phyloP scores from a whole-genome alignment of 2,329 filamentous ascomycete genomes.

The Claviceps purpurea region DNA sequence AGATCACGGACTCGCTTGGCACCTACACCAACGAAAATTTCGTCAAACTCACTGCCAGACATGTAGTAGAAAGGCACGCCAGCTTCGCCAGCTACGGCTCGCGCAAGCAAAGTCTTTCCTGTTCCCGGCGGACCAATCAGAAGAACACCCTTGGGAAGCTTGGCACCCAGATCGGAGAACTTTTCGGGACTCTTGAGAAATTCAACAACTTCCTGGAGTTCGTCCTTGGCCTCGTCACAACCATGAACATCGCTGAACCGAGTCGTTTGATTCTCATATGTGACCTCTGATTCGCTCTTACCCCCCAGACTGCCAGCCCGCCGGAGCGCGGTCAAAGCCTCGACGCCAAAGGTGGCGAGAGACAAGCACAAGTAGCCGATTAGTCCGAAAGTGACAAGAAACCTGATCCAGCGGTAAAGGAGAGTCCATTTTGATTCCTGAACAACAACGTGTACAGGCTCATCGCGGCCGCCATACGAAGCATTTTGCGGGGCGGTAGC shows the following conservation, averaged over 20 bases:
- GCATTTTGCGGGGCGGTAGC: conserved; percentile 12
- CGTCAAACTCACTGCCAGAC: conserved; percentile 97
- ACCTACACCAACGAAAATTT: conserved; percentile 94
- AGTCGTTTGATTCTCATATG: conserved; percentile 82
- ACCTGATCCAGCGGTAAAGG: conserved; percentile 87
- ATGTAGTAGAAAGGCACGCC: conserved; percentile 99
- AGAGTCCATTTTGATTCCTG: conserved; percentile 71
- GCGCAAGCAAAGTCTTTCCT: conserved; percentile 89
- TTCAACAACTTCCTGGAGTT: conserved; percentile 91
- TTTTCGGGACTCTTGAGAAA: conserved; percentile 88
- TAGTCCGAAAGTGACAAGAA: conserved; percentile 64
- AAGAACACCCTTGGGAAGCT: conserved; percentile 91
- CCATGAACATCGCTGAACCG: conserved; percentile 91
- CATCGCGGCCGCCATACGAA: conserved; percentile 48
- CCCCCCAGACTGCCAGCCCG: conserved; percentile 48
- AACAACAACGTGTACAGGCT: conserved; percentile 89
- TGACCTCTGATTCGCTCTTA: conserved; percentile 67
- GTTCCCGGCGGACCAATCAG: conserved; percentile 93
- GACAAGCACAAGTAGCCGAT: conserved; percentile 69
- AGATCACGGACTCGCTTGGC: conserved; percentile 92
- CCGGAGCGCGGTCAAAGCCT: conserved; percentile 66
- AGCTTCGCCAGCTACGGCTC: conserved; percentile 91
- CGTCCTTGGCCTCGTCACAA: conserved; percentile 96
- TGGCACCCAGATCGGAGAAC: conserved; percentile 88
- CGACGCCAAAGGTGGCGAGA: conserved; percentile 67